Conservation (phyloP, 192 early-diverging fungal genomes). For the Ambispora gerdemannii region DNA sequence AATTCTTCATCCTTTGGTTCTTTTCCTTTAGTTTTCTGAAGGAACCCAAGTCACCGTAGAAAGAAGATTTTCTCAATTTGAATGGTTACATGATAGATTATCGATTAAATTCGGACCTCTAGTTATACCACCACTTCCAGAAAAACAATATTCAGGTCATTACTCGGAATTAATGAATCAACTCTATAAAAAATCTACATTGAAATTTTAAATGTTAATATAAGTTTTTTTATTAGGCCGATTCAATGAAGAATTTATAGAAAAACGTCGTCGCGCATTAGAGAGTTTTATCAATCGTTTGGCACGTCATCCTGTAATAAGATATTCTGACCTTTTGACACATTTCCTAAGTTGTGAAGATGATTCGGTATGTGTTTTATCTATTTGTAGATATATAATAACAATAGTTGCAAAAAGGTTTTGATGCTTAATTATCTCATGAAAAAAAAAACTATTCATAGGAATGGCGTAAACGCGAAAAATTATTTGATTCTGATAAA, state of each 20-base stretch:
- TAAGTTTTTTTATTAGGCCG: conserved; percentile 38
- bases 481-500: conserved; percentile 40
- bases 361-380: conserved; percentile 30
- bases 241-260: conserved; percentile 45
- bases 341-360: conserved; percentile 45
- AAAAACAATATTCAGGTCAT: conserved; percentile 44
- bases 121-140: conserved; percentile 39
- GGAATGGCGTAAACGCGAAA: conserved; percentile 43
- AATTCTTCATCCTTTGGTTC: neutral
- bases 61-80: conserved; percentile 45
- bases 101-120: conserved; percentile 41
- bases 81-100: conserved; percentile 42
- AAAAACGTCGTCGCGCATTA: conserved; percentile 38
- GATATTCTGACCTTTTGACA: conserved; percentile 44
- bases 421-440: too few relatives aligned
- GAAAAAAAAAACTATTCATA: too few relatives aligned
- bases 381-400: too few relatives aligned
- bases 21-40: conserved; percentile 33
- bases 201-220: too few relatives aligned
- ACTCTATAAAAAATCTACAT: too few relatives aligned
- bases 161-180: too few relatives aligned
- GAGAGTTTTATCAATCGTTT: conserved; percentile 43
- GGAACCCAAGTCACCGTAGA: conserved; percentile 43
- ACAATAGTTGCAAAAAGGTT: too few relatives aligned
- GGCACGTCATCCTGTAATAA: conserved; percentile 43